phyloP scores from a whole-genome alignment of 140 eudicot genomes.

The Flaveria floridana region DNA sequence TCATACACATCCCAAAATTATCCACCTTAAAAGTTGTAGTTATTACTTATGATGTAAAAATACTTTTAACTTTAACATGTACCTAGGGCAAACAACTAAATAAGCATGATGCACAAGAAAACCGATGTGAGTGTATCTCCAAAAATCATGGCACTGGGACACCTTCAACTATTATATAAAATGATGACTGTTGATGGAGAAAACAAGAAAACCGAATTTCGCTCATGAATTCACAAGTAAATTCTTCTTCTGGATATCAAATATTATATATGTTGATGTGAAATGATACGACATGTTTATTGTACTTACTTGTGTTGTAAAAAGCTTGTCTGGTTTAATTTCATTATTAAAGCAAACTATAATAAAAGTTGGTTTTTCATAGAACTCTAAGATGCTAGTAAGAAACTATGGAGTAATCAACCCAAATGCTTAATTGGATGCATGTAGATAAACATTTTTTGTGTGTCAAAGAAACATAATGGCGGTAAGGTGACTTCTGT shows the following conservation, averaged over 20 bases:
- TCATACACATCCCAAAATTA: neutral
- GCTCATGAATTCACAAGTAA: slow-evolving; percentile 9
- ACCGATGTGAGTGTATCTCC: slow-evolving; percentile 23
- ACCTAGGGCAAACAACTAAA: slow-evolving; percentile 15
- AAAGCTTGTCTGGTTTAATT: neutral
- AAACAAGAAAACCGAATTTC: slow-evolving; percentile 20
- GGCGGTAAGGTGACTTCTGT: no score
- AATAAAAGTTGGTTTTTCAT: no score
- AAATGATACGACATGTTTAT: no score
- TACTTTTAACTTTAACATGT: neutral
- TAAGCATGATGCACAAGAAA: neutral
- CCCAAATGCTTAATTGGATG: no score
- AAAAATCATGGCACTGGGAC: slow-evolving; percentile 36
- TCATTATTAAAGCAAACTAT: no score
- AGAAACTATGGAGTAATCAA: no score
- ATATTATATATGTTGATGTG: neutral
- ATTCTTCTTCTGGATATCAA: neutral
- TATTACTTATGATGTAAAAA: neutral
- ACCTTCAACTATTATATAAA: slow-evolving; percentile 35
- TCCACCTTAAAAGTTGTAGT: neutral
- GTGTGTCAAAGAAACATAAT: no score
- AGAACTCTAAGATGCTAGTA: no score
- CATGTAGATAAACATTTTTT: no score
- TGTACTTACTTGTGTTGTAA: no score
- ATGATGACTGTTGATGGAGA: slow-evolving; percentile 29